These are phyloP conservation scores for Paramecium bursaria DNA, from an alignment of 73 alveolate genomes.

Conservation along the genomic window DNA sequence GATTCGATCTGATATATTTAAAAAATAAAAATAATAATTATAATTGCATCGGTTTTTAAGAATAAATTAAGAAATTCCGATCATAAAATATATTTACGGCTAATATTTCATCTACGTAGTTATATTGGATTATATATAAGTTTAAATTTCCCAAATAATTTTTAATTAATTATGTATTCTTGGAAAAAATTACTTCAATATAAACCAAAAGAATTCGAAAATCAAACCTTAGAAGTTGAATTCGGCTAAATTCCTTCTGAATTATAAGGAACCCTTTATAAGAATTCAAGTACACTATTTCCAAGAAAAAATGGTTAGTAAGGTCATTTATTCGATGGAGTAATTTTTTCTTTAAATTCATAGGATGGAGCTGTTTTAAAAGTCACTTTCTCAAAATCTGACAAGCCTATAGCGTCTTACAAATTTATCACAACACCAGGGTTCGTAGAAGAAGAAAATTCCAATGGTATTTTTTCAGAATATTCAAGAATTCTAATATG, in stretches of 20 bases:
- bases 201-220: constrained; percentile 24
- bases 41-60: no score
- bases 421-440: constrained; percentile 4
- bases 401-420: constrained; percentile 33
- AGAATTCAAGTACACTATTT: constrained; percentile 7
- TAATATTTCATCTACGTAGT: no score
- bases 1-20: no score
- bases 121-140: no score
- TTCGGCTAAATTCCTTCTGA: constrained; percentile 31
- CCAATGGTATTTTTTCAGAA: constrained; percentile 7
- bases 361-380: constrained; percentile 50
- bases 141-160: no score
- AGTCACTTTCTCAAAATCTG: no score
- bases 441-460: not conserved
- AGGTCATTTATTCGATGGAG: constrained; percentile 61
- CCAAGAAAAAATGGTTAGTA: constrained; percentile 41
- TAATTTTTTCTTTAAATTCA: no score
- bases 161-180: no score
- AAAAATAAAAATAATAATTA: no score
- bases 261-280: constrained; percentile 5
- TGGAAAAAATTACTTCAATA: constrained; percentile 47
- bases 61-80: no score
- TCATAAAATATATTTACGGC: no score
- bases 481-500: not conserved
- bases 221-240: not conserved